A percentile compares a stretch with the other conserved stretches of the same genome.
These are phyloP conservation scores for Penicillium oxalicum DNA, from an alignment of 2,329 filamentous ascomycete genomes.

Conservation along the genomic window DNA sequence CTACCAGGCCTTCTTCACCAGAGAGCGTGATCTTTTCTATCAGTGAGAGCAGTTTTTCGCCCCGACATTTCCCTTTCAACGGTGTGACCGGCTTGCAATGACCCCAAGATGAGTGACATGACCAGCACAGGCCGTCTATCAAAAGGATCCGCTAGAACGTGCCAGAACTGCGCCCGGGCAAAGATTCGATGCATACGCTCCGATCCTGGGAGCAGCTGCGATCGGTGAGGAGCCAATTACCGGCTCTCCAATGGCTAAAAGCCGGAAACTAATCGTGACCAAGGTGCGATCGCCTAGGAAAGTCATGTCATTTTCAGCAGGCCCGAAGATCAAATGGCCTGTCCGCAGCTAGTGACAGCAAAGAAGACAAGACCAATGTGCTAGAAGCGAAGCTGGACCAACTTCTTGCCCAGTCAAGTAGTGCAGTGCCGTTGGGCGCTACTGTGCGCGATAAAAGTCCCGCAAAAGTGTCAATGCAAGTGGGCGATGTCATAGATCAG, in stretches of 20 bases:
- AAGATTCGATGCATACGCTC: slow-evolving; percentile 4
- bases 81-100: no score
- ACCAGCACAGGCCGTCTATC: no score
- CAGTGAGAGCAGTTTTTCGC: no score
- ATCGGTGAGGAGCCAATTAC: not conserved
- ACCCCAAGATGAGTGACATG: not conserved
- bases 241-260: not conserved
- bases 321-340: not conserved
- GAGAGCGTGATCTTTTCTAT: no score
- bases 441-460: not conserved
- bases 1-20: no score
- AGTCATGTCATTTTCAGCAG: not conserved
- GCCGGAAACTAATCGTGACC: no score
- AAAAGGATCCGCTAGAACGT: no score
- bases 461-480: not conserved
- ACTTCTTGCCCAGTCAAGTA: slow-evolving; percentile 1
- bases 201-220: no score
- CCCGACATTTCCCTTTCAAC: no score
- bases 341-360: not conserved
- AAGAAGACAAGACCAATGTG: slow-evolving; percentile 4
- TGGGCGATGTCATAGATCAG: slow-evolving; percentile 1
- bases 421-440: not conserved
- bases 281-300: not conserved
- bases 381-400: slow-evolving; percentile 10
- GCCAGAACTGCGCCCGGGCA: no score